Conservation (phyloP, 164 flowering plant species). For the Tinospora cordifolia region DNA sequence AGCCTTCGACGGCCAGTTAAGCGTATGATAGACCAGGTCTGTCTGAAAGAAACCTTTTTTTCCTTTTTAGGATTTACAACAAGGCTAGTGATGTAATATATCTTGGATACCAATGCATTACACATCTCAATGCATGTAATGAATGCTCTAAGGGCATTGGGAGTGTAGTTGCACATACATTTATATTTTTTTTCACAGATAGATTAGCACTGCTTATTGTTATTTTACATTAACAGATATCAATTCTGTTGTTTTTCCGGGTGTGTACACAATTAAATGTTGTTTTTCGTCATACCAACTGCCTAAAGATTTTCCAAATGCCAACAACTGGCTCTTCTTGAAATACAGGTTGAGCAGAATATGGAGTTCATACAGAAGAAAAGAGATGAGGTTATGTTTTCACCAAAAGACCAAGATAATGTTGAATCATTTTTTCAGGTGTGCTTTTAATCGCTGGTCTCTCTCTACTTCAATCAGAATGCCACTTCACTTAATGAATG, state of each 20-base stretch:
- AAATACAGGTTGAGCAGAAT: slow-evolving; percentile 70
- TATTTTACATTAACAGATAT: no score
- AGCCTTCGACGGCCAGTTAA: slow-evolving; percentile 48
- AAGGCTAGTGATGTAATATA: not conserved
- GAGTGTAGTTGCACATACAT: no score
- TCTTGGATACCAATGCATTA: no score
- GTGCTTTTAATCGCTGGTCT: slow-evolving; percentile 4
- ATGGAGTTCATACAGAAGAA: slow-evolving; percentile 63
- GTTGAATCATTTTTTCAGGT: slow-evolving; percentile 87
- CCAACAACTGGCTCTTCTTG: not conserved
- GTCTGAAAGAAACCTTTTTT: not conserved
- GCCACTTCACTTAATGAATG: not conserved
- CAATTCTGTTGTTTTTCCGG: no score
- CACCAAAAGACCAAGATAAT: slow-evolving; percentile 70
- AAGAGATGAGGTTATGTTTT: slow-evolving; percentile 75
- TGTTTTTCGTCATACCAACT: not conserved
- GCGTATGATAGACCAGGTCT: slow-evolving; percentile 82
- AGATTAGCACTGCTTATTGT: no score
- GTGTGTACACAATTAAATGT: no score
- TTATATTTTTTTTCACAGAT: no score
- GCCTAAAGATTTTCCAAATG: not conserved
- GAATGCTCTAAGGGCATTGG: no score
- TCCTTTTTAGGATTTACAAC: not conserved
- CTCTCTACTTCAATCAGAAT: not conserved
- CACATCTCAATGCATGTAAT: no score